Base-by-base conservation (phyloP, 352 stramenopile species). In the Nothophytophthora sp. region DNA sequence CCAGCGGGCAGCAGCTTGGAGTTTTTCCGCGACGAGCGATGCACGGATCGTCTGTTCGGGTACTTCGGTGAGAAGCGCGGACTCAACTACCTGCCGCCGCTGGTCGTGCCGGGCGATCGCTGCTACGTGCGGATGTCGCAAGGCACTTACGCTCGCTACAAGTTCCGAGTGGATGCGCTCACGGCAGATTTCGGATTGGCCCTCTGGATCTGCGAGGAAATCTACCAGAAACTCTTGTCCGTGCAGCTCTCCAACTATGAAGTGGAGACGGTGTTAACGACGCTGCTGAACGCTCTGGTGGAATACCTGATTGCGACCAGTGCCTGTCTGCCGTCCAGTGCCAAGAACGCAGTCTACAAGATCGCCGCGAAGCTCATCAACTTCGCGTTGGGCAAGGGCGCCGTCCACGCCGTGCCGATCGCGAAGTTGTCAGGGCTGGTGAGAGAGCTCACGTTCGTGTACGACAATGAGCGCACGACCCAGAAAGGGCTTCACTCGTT, bases 11-110 rank as follows among this genome's bases (percentile, higher is more conserved):
- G 70, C 23, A 84, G 80, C 25, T 55, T 92, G 30, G 77, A 90
- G 24, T 86, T 92, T 38, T 92, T 86, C 43, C 55, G 49, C 16
- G 82, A 92, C 27, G 73, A 84, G 18, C 60, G 66, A 3, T 92
- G 82, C 50, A 70, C 68, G 7, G 63, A 80, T 44, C 70, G 73
- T 5, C 57, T 90, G n/a, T 86, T 84, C 28, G 78, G 80, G 13
- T 92, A 86, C 42, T 92, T 88, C 47, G 80, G 75, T 4, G 80
- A 89, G 23, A 88, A 87, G 37, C 75, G 74, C 22, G 80, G 80
- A 2, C 55, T 90, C 18, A 90, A 70, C 39, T 83, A 86, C 43
- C 52, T 92, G 3, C 76, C 80, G 11, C 71, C 79, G 12, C 52
- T 92, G 2, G 63, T 89, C 2, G 55, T 92, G 12, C 55, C 72